Conservation (phyloP, 2,329 filamentous ascomycete species). For the Pseudogymnoascus sp. region DNA sequence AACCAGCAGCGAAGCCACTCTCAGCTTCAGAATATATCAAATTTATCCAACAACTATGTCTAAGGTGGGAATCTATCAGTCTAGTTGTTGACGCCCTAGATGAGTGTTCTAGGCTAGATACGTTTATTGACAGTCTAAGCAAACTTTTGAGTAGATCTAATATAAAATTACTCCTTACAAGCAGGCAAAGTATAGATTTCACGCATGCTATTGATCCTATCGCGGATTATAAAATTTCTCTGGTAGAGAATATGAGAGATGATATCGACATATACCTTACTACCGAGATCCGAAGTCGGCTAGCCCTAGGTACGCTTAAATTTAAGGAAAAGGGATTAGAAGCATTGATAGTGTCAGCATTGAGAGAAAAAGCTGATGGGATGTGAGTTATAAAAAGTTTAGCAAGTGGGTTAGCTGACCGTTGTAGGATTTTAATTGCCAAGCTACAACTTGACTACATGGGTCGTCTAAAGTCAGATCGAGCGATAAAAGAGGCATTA, state of each 20-base stretch:
- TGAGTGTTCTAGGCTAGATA: neutral
- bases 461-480: constrained; percentile 10
- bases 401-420: neutral
- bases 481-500: constrained; percentile 10
- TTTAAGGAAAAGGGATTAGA: constrained; percentile 10
- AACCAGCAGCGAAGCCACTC: neutral
- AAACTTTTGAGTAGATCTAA: neutral
- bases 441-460: constrained; percentile 15
- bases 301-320: constrained; percentile 11
- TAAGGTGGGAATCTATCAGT: neutral
- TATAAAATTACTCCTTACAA: constrained; percentile 12
- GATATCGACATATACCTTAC: constrained; percentile 14
- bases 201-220: constrained; percentile 7
- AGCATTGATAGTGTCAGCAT: neutral
- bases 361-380: constrained; percentile 12
- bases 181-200: constrained; percentile 9
- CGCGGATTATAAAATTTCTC: neutral
- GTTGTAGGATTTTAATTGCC: constrained; percentile 13
- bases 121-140: neutral
- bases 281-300: neutral
- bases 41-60: neutral
- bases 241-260: constrained; percentile 13
- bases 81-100: constrained; percentile 12
- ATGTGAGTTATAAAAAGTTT: constrained; percentile 9
- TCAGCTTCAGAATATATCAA: neutral